Evolutionary conservation across 495 filamentous ascomycete species (phyloP).

Genomic region (Parmelia sp.): DNA sequence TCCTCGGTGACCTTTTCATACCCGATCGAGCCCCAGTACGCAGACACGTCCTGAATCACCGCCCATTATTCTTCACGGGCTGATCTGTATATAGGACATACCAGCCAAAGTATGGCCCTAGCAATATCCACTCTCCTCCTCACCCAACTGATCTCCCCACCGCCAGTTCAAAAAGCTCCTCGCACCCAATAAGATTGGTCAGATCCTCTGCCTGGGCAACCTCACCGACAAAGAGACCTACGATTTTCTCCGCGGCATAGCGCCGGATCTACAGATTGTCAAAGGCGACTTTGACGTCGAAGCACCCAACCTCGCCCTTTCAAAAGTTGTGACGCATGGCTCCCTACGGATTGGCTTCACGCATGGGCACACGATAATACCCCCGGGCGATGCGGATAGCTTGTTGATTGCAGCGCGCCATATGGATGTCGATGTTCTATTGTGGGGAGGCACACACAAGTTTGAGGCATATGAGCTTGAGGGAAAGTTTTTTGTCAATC

Average conservation of each 20-base stretch:
- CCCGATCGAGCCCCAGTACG: conserved; percentile 82
- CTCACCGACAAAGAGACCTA: conserved; percentile 91
- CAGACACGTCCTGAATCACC: neutral
- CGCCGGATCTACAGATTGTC: conserved; percentile 92
- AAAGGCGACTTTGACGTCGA: conserved; percentile 92
- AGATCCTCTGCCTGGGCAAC: conserved; percentile 96
- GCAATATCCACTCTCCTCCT: conserved; percentile 11
- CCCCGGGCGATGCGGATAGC: conserved; percentile 81
- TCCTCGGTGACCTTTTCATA: conserved; percentile 96
- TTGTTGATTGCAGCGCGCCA: conserved; percentile 89
- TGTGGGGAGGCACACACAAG: conserved; percentile 94
- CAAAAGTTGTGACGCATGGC: conserved; percentile 91
- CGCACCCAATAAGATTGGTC: conserved; percentile 93
- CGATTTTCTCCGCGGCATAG: conserved; percentile 85
- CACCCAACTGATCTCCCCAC: conserved; percentile 9
- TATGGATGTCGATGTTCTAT: conserved; percentile 92
- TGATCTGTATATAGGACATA: conserved; percentile 60
- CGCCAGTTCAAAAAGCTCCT: conserved; percentile 94
- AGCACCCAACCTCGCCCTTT: conserved; percentile 80
- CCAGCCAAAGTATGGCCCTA: conserved; percentile 68
- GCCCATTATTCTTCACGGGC: conserved; percentile 6
- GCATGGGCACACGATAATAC: conserved; percentile 92
- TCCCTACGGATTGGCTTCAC: conserved; percentile 91
- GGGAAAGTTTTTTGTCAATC: conserved; percentile 97
- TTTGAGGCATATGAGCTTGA: conserved; percentile 99